Percentiles rank a stretch among this genome's conserved stretches.
Conservation (phyloP, 2,329 filamentous ascomycete species). For the Dryadomyces quercus-mongolicae region DNA sequence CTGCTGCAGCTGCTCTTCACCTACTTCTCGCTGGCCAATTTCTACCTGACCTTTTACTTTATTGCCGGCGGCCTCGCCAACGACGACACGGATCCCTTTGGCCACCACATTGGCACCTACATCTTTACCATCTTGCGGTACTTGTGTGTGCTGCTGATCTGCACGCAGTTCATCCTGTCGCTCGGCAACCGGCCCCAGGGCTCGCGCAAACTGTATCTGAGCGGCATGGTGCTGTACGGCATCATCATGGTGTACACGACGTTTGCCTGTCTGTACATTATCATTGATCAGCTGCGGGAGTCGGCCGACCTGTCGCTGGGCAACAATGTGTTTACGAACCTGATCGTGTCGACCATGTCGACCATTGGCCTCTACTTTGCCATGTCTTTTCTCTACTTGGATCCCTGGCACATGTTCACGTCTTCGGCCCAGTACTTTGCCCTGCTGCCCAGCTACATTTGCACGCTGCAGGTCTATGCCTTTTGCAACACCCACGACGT, state of each 20-base stretch:
- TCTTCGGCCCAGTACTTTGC: slow-evolving; percentile 85
- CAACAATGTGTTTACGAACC: slow-evolving; percentile 87
- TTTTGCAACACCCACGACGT: slow-evolving; percentile 99
- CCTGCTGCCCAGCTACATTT: slow-evolving; percentile 86
- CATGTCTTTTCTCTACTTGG: slow-evolving; percentile 92
- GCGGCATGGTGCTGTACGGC: slow-evolving; percentile 78
- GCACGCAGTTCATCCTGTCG: slow-evolving; percentile 89
- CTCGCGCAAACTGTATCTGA: slow-evolving; percentile 79
- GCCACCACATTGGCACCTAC: slow-evolving; percentile 68
- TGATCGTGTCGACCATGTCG: slow-evolving; percentile 79
- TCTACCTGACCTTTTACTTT: slow-evolving; percentile 98
- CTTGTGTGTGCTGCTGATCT: slow-evolving; percentile 74
- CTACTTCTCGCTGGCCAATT: slow-evolving; percentile 96
- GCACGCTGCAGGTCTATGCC: slow-evolving; percentile 93
- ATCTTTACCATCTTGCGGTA: slow-evolving; percentile 86
- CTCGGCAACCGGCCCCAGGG: slow-evolving; percentile 95
- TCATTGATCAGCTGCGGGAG: slow-evolving; percentile 63
- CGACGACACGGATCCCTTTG: slow-evolving; percentile 73
- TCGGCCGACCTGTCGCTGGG: slow-evolving; percentile 40
- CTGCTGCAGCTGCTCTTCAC: slow-evolving; percentile 88
- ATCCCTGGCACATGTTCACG: slow-evolving; percentile 99
- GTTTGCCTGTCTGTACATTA: slow-evolving; percentile 81
- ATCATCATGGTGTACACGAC: slow-evolving; percentile 95
- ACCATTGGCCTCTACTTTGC: slow-evolving; percentile 91
- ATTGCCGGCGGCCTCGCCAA: slow-evolving; percentile 84